Conservation (phyloP, 306 rosid species). For the Abrus precatorius region DNA sequence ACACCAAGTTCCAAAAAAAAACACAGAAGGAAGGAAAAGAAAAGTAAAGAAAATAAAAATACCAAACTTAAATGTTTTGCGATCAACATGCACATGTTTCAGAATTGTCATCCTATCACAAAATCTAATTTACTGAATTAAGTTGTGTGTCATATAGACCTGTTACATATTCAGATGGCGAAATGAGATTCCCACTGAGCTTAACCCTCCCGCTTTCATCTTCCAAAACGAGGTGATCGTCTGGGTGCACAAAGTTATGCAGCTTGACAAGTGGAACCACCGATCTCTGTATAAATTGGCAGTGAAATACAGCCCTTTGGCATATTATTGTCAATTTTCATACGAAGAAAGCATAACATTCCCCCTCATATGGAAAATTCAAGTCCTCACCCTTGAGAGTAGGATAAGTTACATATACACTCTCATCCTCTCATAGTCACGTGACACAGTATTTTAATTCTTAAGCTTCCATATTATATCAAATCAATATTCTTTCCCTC, state of each 20-base stretch:
- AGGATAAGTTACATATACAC: background rate
- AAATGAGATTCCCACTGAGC: conserved; percentile 72
- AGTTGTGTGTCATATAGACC: conserved; percentile 58
- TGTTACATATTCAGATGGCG: conserved; percentile 83
- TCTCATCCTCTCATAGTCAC: background rate
- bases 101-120: conserved; percentile 31
- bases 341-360: conserved; percentile 18
- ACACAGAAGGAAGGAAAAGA: background rate
- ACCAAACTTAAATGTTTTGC: conserved; percentile 33
- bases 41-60: background rate
- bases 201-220: conserved; percentile 96
- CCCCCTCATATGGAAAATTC: background rate
- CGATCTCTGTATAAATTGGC: conserved; percentile 65
- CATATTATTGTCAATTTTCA: conserved; percentile 31
- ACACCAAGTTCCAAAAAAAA: background rate
- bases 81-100: conserved; percentile 19
- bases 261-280: conserved; percentile 72
- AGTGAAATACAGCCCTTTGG: conserved; percentile 38
- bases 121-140: conserved; percentile 22
- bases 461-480: background rate
- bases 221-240: conserved; percentile 85
- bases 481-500: background rate
- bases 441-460: background rate
- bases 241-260: conserved; percentile 78
- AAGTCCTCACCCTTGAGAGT: conserved; percentile 2